Conservation (phyloP, 2,329 filamentous ascomycete species). For the Cladosporium sp. region DNA sequence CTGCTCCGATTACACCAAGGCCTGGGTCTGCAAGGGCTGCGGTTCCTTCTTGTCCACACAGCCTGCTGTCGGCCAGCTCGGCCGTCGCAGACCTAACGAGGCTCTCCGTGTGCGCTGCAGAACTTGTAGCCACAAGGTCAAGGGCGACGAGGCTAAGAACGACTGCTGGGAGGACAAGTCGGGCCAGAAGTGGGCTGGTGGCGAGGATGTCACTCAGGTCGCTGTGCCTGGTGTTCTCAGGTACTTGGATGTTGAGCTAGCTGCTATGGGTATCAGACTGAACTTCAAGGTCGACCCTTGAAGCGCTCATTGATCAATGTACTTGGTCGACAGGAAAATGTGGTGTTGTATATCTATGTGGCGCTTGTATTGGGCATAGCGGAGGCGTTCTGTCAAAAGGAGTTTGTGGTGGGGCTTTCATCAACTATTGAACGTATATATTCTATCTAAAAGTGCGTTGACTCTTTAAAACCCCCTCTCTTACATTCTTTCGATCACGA, state of each 20-base stretch:
- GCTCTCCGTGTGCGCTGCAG: conserved; percentile 32
- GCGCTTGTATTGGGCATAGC: conserved; percentile 11
- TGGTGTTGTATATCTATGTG: not conserved
- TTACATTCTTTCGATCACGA: no score
- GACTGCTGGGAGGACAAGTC: conserved; percentile 83
- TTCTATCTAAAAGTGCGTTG: no score
- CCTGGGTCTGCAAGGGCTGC: conserved; percentile 85
- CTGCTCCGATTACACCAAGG: conserved; percentile 87
- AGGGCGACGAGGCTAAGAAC: conserved; percentile 41
- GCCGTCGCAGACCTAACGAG: conserved; percentile 21
- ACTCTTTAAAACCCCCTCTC: no score
- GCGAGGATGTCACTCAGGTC: conserved; percentile 84
- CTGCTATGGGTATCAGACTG: conserved; percentile 93
- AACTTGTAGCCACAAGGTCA: conserved; percentile 32
- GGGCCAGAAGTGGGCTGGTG: conserved; percentile 78
- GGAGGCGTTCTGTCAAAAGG: conserved; percentile 1
- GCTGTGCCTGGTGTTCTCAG: conserved; percentile 89
- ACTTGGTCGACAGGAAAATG: not conserved
- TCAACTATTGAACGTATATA: no score
- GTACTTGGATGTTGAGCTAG: conserved; percentile 90
- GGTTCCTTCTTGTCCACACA: conserved; percentile 88
- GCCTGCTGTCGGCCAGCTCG: conserved; percentile 58
- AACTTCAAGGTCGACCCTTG: conserved; percentile 72
- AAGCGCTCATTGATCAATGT: conserved; percentile 19
- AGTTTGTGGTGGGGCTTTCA: no score